phyloP scores from a whole-genome alignment of 2,329 filamentous ascomycete species.

The Lachnellula subtilissima region DNA sequence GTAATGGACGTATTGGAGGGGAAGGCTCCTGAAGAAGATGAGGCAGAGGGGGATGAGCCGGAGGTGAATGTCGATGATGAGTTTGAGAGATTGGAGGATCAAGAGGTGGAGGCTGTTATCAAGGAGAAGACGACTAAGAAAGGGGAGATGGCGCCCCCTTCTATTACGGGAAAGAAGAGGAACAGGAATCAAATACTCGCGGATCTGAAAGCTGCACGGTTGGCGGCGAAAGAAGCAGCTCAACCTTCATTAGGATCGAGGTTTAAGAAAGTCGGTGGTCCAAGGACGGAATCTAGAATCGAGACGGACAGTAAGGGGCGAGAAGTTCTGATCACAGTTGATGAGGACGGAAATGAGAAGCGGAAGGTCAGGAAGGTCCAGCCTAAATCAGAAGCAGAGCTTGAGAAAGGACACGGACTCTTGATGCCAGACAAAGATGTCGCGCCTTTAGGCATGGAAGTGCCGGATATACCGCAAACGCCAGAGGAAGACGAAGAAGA shows the following conservation, averaged over 20 bases:
- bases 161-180: constrained; percentile 55
- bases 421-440: constrained; percentile 50
- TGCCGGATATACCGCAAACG: constrained; percentile 50
- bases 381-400: constrained; percentile 28
- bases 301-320: constrained; percentile 57
- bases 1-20: constrained; percentile 32
- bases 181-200: constrained; percentile 63
- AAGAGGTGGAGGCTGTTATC: constrained; percentile 48
- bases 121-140: constrained; percentile 49
- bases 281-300: constrained; percentile 51
- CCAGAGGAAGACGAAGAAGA: constrained; percentile 50
- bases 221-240: constrained; percentile 50
- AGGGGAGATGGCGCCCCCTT: constrained; percentile 52
- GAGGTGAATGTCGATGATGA: constrained; percentile 58
- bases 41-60: constrained; percentile 22
- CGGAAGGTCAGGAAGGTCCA: constrained; percentile 55
- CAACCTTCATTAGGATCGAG: constrained; percentile 51
- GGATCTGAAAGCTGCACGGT: constrained; percentile 58
- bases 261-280: constrained; percentile 61
- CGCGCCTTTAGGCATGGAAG: constrained; percentile 60
- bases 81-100: constrained; percentile 53
- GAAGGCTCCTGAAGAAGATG: constrained; percentile 30
- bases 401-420: constrained; percentile 38
- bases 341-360: constrained; percentile 63
- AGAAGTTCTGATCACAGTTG: constrained; percentile 60